Conservation (phyloP, 2,329 filamentous ascomycete genomes). For the Neonectria coccinea region DNA sequence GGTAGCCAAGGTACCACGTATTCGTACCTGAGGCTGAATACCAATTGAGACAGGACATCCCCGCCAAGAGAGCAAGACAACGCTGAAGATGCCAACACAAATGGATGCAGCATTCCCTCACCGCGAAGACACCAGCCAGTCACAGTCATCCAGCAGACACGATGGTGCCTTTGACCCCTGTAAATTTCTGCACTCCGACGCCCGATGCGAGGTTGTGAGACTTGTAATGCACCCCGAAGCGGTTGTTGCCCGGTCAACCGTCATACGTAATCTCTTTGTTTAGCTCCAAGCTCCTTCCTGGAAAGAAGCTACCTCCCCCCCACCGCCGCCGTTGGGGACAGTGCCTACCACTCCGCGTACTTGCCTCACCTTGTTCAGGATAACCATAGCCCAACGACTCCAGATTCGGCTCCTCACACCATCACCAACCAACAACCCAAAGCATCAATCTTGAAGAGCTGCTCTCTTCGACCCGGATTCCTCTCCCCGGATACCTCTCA, state of each 20-base stretch:
- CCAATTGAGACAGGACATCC: constrained; percentile 10
- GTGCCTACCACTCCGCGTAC: constrained; percentile 1
- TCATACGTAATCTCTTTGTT: constrained; percentile 29
- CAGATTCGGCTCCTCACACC: constrained; percentile 8
- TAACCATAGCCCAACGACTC: background rate
- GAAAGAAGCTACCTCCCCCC: constrained; percentile 20
- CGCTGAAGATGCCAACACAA: constrained; percentile 14
- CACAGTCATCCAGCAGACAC: constrained; percentile 20
- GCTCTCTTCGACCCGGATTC: background rate
- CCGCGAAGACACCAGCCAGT: constrained; percentile 9
- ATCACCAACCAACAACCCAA: constrained; percentile 6
- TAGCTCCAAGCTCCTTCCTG: constrained; percentile 24
- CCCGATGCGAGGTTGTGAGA: constrained; percentile 18
- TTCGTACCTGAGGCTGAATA: background rate
- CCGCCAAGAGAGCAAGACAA: constrained; percentile 2
- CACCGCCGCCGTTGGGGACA: constrained; percentile 3
- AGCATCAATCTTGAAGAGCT: background rate
- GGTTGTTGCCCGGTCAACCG: constrained; percentile 28
- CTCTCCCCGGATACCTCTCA: background rate
- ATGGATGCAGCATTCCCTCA: constrained; percentile 5
- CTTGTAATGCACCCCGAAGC: background rate
- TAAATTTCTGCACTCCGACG: background rate
- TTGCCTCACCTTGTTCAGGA: background rate
- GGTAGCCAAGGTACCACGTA: constrained; percentile 2
- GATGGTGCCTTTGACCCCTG: constrained; percentile 16